Conservation (phyloP, 1,284 basidiomycete species). For the Macrocybe sp. region DNA sequence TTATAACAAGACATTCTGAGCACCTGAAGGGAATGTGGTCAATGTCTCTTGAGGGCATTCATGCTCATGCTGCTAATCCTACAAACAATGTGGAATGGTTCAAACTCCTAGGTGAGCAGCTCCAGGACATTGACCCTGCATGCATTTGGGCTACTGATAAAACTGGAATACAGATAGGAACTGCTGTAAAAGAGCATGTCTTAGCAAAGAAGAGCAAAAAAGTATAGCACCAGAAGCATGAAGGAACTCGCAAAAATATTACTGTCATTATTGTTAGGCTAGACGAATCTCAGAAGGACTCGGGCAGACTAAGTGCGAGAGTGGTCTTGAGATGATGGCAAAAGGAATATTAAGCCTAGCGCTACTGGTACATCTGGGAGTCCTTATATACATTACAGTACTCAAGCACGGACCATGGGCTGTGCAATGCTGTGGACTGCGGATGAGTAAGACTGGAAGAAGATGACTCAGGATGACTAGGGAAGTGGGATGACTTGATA, state of each 20-base stretch:
- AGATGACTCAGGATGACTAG: no score
- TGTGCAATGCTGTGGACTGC: no score
- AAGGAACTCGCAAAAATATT: conserved; percentile 29
- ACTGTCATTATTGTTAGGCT: conserved; percentile 21
- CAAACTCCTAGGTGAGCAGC: background rate
- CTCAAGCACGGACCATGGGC: no score
- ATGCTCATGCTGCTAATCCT: background rate
- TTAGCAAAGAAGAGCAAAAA: conserved; percentile 4
- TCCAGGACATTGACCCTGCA: background rate
- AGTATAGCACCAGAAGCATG: conserved; percentile 26
- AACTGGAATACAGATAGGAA: background rate
- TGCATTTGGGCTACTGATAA: background rate
- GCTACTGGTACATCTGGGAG: no score
- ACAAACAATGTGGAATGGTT: background rate
- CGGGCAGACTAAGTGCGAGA: no score
- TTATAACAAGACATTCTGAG: background rate
- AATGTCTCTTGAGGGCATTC: background rate
- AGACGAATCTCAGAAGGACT: no score
- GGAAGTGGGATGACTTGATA: no score
- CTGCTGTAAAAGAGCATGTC: background rate
- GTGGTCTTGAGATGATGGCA: no score
- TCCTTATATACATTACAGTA: no score
- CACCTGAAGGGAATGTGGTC: background rate
- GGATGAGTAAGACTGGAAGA: no score
- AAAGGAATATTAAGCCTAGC: no score